Evolutionary conservation across 257 asterid genomes (phyloP).

Genomic region (Lycium barbarum): DNA sequence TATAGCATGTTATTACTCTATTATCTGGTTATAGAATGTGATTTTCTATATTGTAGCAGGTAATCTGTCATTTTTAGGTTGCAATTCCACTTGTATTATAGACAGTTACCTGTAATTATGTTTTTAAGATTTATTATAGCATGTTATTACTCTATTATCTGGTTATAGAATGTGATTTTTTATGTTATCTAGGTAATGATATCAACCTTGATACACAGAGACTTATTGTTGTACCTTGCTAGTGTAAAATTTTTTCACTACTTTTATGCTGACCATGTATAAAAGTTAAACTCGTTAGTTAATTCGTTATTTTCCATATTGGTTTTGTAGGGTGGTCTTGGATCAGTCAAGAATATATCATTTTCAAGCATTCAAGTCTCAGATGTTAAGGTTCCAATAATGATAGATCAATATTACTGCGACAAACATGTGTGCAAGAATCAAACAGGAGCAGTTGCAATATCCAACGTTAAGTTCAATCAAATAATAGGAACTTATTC

Average conservation of each 20-base stretch:
- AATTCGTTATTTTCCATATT: background rate
- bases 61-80: too few relatives aligned
- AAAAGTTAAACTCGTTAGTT: background rate
- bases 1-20: background rate
- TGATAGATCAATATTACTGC: constrained; percentile 80
- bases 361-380: constrained; percentile 64
- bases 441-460: constrained; percentile 74
- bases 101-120: too few relatives aligned
- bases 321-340: constrained; percentile 67
- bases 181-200: background rate
- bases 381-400: constrained; percentile 67
- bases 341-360: constrained; percentile 68
- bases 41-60: background rate
- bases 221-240: background rate
- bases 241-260: background rate
- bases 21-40: background rate
- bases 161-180: background rate
- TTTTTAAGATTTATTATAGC: too few relatives aligned
- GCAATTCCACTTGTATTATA: too few relatives aligned
- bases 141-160: background rate
- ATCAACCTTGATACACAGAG: background rate
- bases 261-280: background rate
- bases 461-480: constrained; percentile 59
- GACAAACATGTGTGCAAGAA: constrained; percentile 72
- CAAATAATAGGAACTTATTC: constrained; percentile 71